Evolutionary conservation across 768 basidiomycete genomes (phyloP), one percentile per base, ranked within the genome.

Genomic region (Lentinula edodes): DNA sequence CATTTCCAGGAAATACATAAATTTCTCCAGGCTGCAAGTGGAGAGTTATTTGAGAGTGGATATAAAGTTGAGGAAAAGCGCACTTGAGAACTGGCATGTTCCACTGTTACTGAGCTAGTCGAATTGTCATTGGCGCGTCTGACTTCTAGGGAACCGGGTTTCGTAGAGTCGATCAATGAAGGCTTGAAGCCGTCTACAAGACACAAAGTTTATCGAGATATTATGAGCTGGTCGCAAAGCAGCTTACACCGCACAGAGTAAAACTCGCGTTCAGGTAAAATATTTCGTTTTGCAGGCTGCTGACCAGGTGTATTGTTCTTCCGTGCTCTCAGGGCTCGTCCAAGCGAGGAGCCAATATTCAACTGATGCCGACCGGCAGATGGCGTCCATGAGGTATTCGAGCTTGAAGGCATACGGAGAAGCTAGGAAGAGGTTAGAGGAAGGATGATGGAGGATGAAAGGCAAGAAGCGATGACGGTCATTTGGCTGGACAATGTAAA

Each of bases 101-200:
- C 88, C 12, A 91, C 80, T 4, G 72, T 73, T 54, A 91, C 59
- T 12, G 59, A 51, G 16, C 16, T 79, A 34, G 67, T 78, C 8
- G 80, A 83, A 12, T 72, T 73, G 23, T 86, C 86, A 63, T 76
- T 76, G 6, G 78, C 77, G 63, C 79, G 80, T 67, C 77, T 83
- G 48, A 88, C 80, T 57, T 88, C 83, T 38, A 92, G 80, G 34
- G 79, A 80, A 16, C 90, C 90, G 39, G 87, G 80, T 65, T 82
- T 87, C 2, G 81, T 77, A 23, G 78, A 65, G 68, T 93, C 89
- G 48, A 92, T 79, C 5, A 88, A 85, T 57, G 82, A 79, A 2
- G 92, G 89, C 69, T 84, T 89, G 74, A 91, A 90, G 65, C 87
- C 86, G 67, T 91, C 91, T 93, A 34, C 28, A n/a, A 52, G 16